Base-by-base conservation (phyloP, 2,329 filamentous ascomycete genomes). In the Allantophomopsis cytisporea region DNA sequence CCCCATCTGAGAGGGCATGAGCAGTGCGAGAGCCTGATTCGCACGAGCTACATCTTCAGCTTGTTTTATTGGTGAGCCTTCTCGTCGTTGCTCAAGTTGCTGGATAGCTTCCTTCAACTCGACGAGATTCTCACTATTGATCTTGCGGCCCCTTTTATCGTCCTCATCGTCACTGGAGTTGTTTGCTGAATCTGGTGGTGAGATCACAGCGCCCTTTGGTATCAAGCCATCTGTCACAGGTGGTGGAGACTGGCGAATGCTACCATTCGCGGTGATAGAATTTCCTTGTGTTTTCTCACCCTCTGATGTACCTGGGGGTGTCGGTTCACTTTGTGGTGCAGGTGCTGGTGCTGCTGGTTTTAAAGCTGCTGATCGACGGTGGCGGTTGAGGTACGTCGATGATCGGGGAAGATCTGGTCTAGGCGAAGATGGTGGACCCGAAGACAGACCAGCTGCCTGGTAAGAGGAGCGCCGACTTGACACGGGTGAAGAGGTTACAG, bases 121-220 rank as follows among this genome's bases (percentile, higher is more conserved):
- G 32, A 62, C 53, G 37, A 57, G 41, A 20, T 57, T 55, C 36
- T 53, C 49, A 39, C 55, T 42, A 21, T 50, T 37, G 14, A 50
- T 43, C 30, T 49, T 47, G 45, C 50, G 46, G 14, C 53, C 38
- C 66, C 58, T 2, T 57, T 58, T 17, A 51, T 62, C 49, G 75
- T 78, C 53, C 53, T 93, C 86, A 49, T 94, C 86, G 56, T 94
- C 88, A 59, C 88, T 87, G 18, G 80, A 88, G 48, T 80, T 83
- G 31, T 74, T 72, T 6, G 73, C 71, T 28, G 88, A 94, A 52
- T 95, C 89, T 8, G 89, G 89, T 30, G 89, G 89, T 1, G 89
- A 95, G 43, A 94, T 83, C 50, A 94, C 76, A 46, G 85, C 87
- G 44, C 85, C 86, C 45, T 76, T 75, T 33, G 87, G 86, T 59